Evolutionary conservation across 2,329 filamentous ascomycete species (phyloP), one percentile per base, ranked within the genome.

Genomic region (Blumeria hordei): DNA sequence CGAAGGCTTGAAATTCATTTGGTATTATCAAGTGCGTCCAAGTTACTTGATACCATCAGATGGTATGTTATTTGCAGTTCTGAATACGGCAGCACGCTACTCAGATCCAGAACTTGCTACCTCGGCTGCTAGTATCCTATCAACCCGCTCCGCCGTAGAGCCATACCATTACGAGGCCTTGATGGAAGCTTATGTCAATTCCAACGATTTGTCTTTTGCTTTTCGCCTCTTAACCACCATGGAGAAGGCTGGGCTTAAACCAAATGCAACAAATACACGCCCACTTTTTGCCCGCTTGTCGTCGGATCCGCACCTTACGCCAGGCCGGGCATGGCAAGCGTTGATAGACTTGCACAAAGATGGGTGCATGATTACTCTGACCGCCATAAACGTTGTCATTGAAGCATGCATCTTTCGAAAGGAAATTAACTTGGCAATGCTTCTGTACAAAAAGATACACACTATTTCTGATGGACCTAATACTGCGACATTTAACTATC

Each of bases 151-250:
- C 1, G 71, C 74, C 43, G 71, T 88, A 39, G 70, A 73, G 8
- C 67, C 74, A 6, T 73, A 83, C 58, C 86, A 95, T 64, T 94
- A 92, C 67, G 87, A 93, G 65, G 74, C 82, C 33, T 73, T 95
- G 33, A 70, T 88, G 6, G 79, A 85, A 56, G 75, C 83, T 3
- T 86, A 93, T 63, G 71, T 78, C 10, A 66, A 67, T 14, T 69
- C 70, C 3, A 71, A 73, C 1, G 78, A 92, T 59, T 63, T 90
- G 7, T 67, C 70, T 28, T 77, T 78, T 32, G 83, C 84, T 0
- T 72, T 94, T 37, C 75, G 77, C 43, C 73, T 84, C 1, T 71
- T 94, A 14, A 77, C 77, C 59, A 80, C 87, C 64, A 92, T 94
- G 82, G 69, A 76, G 21, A 72, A 76, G 57, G 76, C 79, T 16